Evolutionary conservation across 306 rosid genomes (phyloP), one percentile per base, ranked within the genome.

Genomic region (Benincasa hispida): DNA sequence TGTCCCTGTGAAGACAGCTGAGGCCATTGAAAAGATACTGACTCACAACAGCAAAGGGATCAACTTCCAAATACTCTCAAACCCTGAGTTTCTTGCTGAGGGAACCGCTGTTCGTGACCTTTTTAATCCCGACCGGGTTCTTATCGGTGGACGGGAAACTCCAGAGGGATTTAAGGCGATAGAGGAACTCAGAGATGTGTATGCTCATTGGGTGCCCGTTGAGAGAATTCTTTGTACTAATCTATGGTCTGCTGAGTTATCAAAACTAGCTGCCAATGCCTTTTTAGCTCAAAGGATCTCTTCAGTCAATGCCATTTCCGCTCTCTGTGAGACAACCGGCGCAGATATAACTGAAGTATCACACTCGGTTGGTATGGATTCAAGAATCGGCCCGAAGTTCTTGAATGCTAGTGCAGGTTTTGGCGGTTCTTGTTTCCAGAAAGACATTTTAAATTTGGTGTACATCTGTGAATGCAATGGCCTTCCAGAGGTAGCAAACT

Each of bases 251-350:
- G 98, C 98, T 74, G 98, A 92, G 81, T 89, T 92, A 30, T 92
- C 98, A 8, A 92, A 92, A 89, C 98, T 92, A 47, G 98, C 98
- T 25, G 98, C 98, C 75, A 92, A 92, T 79, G 96, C 98, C 61
- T 92, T 92, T 39, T 75, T 92, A 88, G 98, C 98, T 2, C 98
- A 92, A 84, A 89, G 98, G 80, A 92, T 92, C 75, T 92, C 98
- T 53, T 92, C 98, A 14, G 98, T 92, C 68, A 92, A 92, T 75
- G 96, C 98, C 70, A 92, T 92, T 82, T 92, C 98, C 0, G 98
- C 98, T 0, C 90, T 92, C 42, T 92, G 98, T 10, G 98, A 92
- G 81, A 94, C 98, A 69, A 92, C 98, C 2, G 98, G 98, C 73
- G 98, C 98, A 61, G 92, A 92, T 84, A 90, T 92, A 79, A 66